phyloP scores from a whole-genome alignment of 2,329 filamentous ascomycete species.

The Sclerotiophoma versabilis region DNA sequence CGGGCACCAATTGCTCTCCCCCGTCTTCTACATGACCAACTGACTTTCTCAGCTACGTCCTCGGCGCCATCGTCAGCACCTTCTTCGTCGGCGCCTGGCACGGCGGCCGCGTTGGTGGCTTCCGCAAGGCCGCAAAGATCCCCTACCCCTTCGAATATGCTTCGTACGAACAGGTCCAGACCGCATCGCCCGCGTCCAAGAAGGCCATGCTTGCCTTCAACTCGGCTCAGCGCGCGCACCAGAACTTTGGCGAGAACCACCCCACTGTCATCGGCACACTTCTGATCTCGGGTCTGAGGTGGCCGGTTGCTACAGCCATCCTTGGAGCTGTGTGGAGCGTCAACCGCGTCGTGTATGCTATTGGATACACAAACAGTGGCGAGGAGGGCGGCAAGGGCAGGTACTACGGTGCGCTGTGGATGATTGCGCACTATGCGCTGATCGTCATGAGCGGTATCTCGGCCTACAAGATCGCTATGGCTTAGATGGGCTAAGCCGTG shows the following conservation, averaged over 20 bases:
- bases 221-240: slow-evolving; percentile 54
- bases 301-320: slow-evolving; percentile 56
- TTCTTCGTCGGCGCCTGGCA: slow-evolving; percentile 63
- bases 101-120: slow-evolving; percentile 52
- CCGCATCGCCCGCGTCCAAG: slow-evolving; percentile 47
- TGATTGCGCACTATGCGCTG: slow-evolving; percentile 43
- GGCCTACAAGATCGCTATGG: slow-evolving; percentile 32
- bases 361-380: slow-evolving; percentile 53
- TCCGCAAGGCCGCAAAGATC: slow-evolving; percentile 62
- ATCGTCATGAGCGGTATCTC: slow-evolving; percentile 36
- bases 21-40: not conserved
- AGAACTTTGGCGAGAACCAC: slow-evolving; percentile 68
- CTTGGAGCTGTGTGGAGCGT: slow-evolving; percentile 61
- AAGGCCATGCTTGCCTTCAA: slow-evolving; percentile 57
- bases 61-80: slow-evolving; percentile 61
- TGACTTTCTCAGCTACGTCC: slow-evolving; percentile 58
- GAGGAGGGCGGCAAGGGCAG: slow-evolving; percentile 54
- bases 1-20: not conserved
- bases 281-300: slow-evolving; percentile 62
- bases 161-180: slow-evolving; percentile 59
- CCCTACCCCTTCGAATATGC: slow-evolving; percentile 67
- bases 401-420: slow-evolving; percentile 47
- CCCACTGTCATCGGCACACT: slow-evolving; percentile 59
- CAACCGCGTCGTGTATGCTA: slow-evolving; percentile 57
- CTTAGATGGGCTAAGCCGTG: not conserved